A percentile compares a stretch with the other conserved stretches of the same genome.
Evolutionary conservation across 2,329 filamentous ascomycete genomes (phyloP).

Genomic region (Verticillium isaacii): DNA sequence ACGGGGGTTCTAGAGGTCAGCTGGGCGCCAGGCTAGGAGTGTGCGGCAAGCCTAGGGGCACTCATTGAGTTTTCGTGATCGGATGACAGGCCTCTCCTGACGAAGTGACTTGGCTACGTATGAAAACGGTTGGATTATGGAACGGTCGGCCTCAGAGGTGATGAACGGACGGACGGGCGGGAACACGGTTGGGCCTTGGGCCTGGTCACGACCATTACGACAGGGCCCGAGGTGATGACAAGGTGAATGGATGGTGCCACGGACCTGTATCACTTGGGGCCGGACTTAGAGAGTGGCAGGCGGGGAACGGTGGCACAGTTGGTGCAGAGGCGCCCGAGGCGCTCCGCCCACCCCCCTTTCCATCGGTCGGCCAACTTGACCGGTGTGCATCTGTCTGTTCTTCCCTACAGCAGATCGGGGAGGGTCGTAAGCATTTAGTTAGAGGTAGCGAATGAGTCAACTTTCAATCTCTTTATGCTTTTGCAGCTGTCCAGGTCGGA

Average conservation of each 20-base stretch:
- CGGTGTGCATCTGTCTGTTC: not conserved
- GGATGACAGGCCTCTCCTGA: not conserved
- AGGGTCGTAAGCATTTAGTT: not conserved
- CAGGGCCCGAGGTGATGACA: not conserved
- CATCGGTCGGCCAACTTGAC: not conserved
- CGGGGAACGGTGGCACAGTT: not conserved
- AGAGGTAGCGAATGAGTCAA: not conserved
- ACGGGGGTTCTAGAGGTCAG: conserved; percentile 22
- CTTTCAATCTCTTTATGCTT: not conserved
- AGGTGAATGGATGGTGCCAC: not conserved
- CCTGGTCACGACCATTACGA: not conserved
- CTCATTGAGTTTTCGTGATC: not conserved
- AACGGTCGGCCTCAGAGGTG: not conserved
- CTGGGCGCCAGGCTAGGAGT: not conserved
- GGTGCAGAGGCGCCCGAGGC: not conserved
- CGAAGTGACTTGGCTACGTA: not conserved
- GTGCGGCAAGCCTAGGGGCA: no score
- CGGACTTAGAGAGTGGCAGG: not conserved
- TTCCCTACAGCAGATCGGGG: not conserved
- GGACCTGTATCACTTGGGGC: not conserved
- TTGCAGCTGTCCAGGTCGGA: not conserved
- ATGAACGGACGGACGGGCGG: not conserved
- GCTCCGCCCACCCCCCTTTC: not conserved
- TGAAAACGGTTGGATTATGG: not conserved
- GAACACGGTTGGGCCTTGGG: not conserved